Evolutionary conservation across 495 filamentous ascomycete species (phyloP), one percentile per base, ranked within the genome.

Genomic region (Penicillium parvum): DNA sequence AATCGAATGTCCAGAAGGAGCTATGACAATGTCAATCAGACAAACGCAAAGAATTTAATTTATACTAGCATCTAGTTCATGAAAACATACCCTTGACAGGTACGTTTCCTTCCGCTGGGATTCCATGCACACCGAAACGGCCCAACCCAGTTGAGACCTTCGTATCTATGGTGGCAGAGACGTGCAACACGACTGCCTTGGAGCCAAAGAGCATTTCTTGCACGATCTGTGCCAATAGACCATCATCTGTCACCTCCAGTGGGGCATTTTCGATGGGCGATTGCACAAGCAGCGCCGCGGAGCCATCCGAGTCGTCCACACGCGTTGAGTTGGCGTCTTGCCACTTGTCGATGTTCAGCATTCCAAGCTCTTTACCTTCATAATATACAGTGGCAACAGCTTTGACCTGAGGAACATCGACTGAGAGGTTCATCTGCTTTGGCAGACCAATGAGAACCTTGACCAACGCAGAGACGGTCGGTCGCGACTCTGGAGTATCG

Each of bases 91-190:
- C 85, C 75, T 95, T 92, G 58, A 98, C 79, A 55, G 81, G 82
- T 32, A 98, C 79, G 50, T 82, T 77, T 29, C 92, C 91, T 65
- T 90, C 74, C 4, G 86, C 87, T 9, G 91, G 91, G 47, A 98
- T 84, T 30, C 79, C 76, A 58, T 83, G 87, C 40, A 98, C 65
- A 15, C 81, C 71, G 56, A 96, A 79, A 44, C 81, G 66, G 7
- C 92, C 92, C 32, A 98, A 72, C 11, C 81, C 79, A 7, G 88
- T 95, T 23, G 80, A 71, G 12, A 96, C 77, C 49, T 84, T 76
- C 38, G 88, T 85, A 60, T 95, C 88, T 41, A 96, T 87, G 33
- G 77, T 72, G n/a, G 92, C 90, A 53, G 84, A 71, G 37, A 97
- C 75, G 22, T 73, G 73, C 8, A 98, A 69, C 17, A 75, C 54